Evolutionary conservation across 495 filamentous ascomycete species (phyloP).

Genomic region (Lasiosphaeriaceae sp.): DNA sequence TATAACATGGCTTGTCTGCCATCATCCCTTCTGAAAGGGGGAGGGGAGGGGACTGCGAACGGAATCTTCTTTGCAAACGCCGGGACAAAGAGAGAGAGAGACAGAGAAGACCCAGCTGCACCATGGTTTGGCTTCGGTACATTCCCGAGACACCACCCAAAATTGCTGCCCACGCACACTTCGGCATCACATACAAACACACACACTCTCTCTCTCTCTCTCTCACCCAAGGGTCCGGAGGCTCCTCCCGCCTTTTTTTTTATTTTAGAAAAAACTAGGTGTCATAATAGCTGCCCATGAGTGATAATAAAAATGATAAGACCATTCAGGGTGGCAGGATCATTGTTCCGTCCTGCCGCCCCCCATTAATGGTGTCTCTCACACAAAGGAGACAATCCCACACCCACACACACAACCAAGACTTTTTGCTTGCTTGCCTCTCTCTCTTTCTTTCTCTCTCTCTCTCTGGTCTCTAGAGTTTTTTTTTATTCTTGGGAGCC

Average conservation of each 20-base stretch:
- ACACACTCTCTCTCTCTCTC: too few relatives aligned
- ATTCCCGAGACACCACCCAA: conserved; percentile 50
- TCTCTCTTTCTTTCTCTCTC: conserved; percentile 18
- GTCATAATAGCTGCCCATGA: not conserved
- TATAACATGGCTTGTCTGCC: conserved; percentile 20
- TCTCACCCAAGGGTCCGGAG: too few relatives aligned
- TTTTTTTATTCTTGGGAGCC: too few relatives aligned
- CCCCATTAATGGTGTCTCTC: conserved; percentile 23
- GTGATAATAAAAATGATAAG: not conserved
- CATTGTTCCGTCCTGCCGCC: conserved; percentile 1
- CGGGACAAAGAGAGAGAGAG: conserved; percentile 24
- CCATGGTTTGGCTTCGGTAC: conserved; percentile 27
- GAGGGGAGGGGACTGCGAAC: conserved; percentile 24
- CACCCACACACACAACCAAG: conserved; percentile 9
- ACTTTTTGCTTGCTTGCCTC: conserved; percentile 14
- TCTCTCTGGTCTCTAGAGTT: too few relatives aligned
- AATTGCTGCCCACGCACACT: too few relatives aligned
- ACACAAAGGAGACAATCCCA: conserved; percentile 42
- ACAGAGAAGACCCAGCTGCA: conserved; percentile 4
- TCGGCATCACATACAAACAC: too few relatives aligned
- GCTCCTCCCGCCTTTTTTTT: too few relatives aligned
- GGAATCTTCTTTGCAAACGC: conserved; percentile 36
- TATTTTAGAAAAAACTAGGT: too few relatives aligned
- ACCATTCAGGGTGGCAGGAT: not conserved
- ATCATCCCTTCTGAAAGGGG: conserved; percentile 2